Base-by-base conservation (phyloP, 2,329 filamentous ascomycete species). In the Emmonsiellopsis sp. region DNA sequence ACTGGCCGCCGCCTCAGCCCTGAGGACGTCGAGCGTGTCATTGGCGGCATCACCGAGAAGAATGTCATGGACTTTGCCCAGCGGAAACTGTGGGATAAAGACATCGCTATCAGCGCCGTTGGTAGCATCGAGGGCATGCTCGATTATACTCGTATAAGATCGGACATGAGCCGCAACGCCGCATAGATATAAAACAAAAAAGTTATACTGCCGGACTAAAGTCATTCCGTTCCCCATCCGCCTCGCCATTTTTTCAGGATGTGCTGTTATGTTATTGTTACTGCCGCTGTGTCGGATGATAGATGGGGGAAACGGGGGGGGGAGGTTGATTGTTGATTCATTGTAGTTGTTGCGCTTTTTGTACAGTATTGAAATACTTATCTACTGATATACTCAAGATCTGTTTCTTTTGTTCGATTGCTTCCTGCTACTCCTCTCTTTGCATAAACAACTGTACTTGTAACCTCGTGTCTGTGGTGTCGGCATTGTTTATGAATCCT, bases 61-160 rank as follows among this genome's bases (percentile, higher is more conserved):
- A 89, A 97, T 67, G 89, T 98, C 61, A 96, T 96, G 88, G 84
- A 87, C 66, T 98, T 97, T 70, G 92, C 92, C 66, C 86, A 88
- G 80, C 84, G 84, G 74, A 95, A 93, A 78, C 78, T 98, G 57
- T 98, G 93, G 93, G 93, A 98, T 76, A 87, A 92, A 76, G 93
- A 98, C 71, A 79, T 98, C 65, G 93, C 93, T 66, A 81, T 98
- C 72, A 91, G 85, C 70, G 93, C 92, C 35, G 88, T 97, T 61
- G 93, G 93, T 62, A 85, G 83, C 76, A 90, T 97, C 68, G 93
- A 97, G 81, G 92, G 84, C 70, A 71, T 85, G 61, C 70, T 84
- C 58, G 80, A 74, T 65, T 74, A 73, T 66, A 65, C 72, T 61
- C 67, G 72, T 57, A 71, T 76, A 63, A 80, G 90, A 71, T 84